Percentiles rank a stretch among this genome's conserved stretches.
These are phyloP conservation scores for Suillus fuscotomentosus DNA, from an alignment of 768 basidiomycete species.

Conservation along the genomic window DNA sequence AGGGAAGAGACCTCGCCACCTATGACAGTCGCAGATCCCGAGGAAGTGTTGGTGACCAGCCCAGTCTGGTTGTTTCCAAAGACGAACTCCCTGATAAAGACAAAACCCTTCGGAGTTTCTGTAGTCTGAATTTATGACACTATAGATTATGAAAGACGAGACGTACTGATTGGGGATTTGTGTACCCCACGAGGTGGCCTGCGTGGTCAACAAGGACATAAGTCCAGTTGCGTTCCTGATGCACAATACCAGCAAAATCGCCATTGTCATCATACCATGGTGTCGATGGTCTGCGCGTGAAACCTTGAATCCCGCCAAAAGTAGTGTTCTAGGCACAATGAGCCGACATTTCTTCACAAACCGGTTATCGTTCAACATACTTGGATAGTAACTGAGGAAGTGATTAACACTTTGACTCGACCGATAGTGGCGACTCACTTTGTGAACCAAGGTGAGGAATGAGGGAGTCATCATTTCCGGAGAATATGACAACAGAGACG, in stretches of 20 bases:
- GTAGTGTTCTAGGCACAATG: slow-evolving; percentile 59
- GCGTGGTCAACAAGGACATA: slow-evolving; percentile 38
- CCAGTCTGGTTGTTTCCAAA: slow-evolving; percentile 62
- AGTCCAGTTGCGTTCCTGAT: slow-evolving; percentile 67
- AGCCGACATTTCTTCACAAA: slow-evolving; percentile 1
- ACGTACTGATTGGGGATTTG: slow-evolving; percentile 45
- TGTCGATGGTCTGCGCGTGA: slow-evolving; percentile 65
- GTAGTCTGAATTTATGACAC: neutral
- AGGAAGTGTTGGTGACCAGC: slow-evolving; percentile 38
- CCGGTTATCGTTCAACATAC: slow-evolving; percentile 25
- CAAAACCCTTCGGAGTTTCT: slow-evolving; percentile 45
- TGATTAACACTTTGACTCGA: slow-evolving; percentile 4
- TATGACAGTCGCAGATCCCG: slow-evolving; percentile 31
- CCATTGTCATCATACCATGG: slow-evolving; percentile 62
- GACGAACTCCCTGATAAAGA: slow-evolving; percentile 65
- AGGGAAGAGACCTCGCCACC: slow-evolving; percentile 53
- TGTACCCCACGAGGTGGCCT: slow-evolving; percentile 40
- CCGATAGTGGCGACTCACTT: slow-evolving; percentile 35
- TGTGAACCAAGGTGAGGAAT: slow-evolving; percentile 63
- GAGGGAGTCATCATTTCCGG: slow-evolving; percentile 69
- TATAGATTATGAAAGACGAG: slow-evolving; percentile 1
- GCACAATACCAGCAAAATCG: slow-evolving; percentile 64
- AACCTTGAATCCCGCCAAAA: slow-evolving; percentile 75
- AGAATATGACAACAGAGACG: slow-evolving; percentile 57
- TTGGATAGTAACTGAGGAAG: slow-evolving; percentile 52